Evolutionary conservation across 2,329 filamentous ascomycete genomes (phyloP).

Genomic region (Colletotrichum salicis): DNA sequence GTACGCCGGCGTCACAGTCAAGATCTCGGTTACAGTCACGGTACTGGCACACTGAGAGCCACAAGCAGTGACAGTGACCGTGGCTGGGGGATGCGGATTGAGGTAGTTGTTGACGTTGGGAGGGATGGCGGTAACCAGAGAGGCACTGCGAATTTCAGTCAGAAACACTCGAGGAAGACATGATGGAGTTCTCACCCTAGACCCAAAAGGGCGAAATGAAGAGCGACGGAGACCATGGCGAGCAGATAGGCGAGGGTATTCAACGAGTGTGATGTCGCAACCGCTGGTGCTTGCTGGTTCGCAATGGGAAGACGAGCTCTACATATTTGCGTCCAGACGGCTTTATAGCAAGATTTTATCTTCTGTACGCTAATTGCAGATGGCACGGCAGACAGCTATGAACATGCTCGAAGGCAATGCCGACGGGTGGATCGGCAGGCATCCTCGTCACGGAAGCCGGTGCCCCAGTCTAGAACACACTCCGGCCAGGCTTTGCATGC

Average conservation of each 20-base stretch:
- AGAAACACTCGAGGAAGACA: background rate
- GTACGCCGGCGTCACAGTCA: slow-evolving; percentile 43
- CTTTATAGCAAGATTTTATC: slow-evolving; percentile 28
- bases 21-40: slow-evolving; percentile 45
- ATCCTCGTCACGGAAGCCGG: background rate
- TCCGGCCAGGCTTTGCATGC: slow-evolving; percentile 15
- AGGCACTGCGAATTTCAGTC: slow-evolving; percentile 37
- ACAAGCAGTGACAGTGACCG: slow-evolving; percentile 29
- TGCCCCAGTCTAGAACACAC: slow-evolving; percentile 11
- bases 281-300: background rate
- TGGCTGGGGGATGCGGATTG: slow-evolving; percentile 13
- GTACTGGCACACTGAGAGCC: slow-evolving; percentile 29
- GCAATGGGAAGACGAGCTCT: background rate
- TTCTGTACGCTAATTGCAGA: slow-evolving; percentile 38
- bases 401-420: background rate
- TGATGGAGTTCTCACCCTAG: slow-evolving; percentile 39
- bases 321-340: slow-evolving; percentile 14
- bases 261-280: slow-evolving; percentile 40
- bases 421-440: slow-evolving; percentile 12
- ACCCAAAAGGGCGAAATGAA: slow-evolving; percentile 42
- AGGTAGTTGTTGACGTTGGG: slow-evolving; percentile 30
- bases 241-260: background rate
- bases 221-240: slow-evolving; percentile 39
- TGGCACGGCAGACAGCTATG: background rate
- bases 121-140: slow-evolving; percentile 39